Percentiles rank a stretch among this genome's conserved stretches.
These are phyloP conservation scores for Fusarium sp. DNA, from an alignment of 2,329 filamentous ascomycete species.

Conservation along the genomic window DNA sequence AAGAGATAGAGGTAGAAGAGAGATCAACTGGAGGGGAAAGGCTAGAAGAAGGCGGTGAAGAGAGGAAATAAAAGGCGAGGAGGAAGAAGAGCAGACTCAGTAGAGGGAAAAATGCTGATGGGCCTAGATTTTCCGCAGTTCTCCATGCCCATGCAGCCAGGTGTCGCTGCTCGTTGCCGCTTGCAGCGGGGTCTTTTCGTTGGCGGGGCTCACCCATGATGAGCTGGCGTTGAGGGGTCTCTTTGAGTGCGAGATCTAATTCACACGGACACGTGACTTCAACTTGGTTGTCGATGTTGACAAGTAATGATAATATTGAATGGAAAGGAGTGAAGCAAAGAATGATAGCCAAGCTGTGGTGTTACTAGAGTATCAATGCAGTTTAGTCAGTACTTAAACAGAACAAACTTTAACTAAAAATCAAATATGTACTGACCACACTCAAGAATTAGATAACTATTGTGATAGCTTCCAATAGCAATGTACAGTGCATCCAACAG, in stretches of 20 bases:
- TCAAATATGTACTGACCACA: slow-evolving; percentile 11
- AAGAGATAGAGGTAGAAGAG: slow-evolving; percentile 43
- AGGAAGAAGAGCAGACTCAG: slow-evolving; percentile 52
- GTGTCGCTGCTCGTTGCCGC: slow-evolving; percentile 26
- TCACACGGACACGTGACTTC: slow-evolving; percentile 50
- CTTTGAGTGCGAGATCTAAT: slow-evolving; percentile 35
- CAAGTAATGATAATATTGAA: slow-evolving; percentile 1
- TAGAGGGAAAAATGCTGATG: slow-evolving; percentile 60
- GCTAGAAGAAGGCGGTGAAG: slow-evolving; percentile 51
- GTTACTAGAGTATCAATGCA: not conserved
- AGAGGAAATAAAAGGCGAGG: slow-evolving; percentile 56
- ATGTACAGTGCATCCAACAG: slow-evolving; percentile 38
- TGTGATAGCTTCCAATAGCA: slow-evolving; percentile 1
- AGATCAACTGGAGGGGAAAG: slow-evolving; percentile 51
- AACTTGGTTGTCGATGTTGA: slow-evolving; percentile 21
- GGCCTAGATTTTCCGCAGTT: slow-evolving; percentile 59
- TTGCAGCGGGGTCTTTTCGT: slow-evolving; percentile 54
- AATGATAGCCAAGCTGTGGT: not conserved
- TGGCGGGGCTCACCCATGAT: slow-evolving; percentile 56
- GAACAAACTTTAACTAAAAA: not conserved
- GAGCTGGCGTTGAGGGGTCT: slow-evolving; percentile 48
- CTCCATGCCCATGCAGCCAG: slow-evolving; percentile 31
- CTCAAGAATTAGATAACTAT: not conserved
- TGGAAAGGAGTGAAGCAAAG: not conserved
- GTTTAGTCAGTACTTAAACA: not conserved